Evolutionary conservation across 495 filamentous ascomycete genomes (phyloP), one percentile per base, ranked within the genome.

Genomic region (Podospora didyma): DNA sequence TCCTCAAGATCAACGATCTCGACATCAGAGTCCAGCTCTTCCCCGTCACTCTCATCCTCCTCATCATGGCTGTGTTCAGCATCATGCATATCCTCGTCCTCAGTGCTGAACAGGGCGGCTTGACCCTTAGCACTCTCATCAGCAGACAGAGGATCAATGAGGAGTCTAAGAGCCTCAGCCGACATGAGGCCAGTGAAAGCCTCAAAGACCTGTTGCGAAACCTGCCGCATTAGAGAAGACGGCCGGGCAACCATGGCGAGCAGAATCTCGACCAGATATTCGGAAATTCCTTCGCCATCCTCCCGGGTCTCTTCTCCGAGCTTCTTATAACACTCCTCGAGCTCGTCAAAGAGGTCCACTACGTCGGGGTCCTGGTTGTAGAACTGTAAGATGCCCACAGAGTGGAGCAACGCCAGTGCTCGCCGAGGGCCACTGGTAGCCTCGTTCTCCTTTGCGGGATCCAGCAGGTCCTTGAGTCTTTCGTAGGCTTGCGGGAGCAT

Each of bases 351-450:
- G 3, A 71, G 66, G n/a, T 66, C 68, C 17, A 73, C 77, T 6
- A 92, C 89, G 61, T 97, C 94, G 0, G 87, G 79, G 54, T 95
- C 90, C 19, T 88, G 89, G 62, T 90, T 88, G 72, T 94, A 93
- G n/a, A 96, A 79, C 64, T 96, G 89, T 28, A 97, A 71, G 47
- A 97, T 82, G 2, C 87, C 86, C 54, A 96, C 78, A n/a, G 89
- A 88, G 69, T 94, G 92, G 7, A 97, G 76, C 7, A 97, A 78
- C 44, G 86, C 85, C 58, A 96, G 86, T 0, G 89, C 88, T 39
- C 83, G 73, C 3, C 72, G 69, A 57, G 74, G 63, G 0, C 46
- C 73, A 28, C 71, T 65, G 49, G 73, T 66, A 21, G 45, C 62
- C 6, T 71, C 58, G 17, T 72, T 62, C 54, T 73, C 67, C n/a